A percentile compares a stretch with the other conserved stretches of the same genome.
These are phyloP conservation scores for Scortechinia acanthostroma DNA, from an alignment of 2,329 filamentous ascomycete genomes.

Conservation along the genomic window DNA sequence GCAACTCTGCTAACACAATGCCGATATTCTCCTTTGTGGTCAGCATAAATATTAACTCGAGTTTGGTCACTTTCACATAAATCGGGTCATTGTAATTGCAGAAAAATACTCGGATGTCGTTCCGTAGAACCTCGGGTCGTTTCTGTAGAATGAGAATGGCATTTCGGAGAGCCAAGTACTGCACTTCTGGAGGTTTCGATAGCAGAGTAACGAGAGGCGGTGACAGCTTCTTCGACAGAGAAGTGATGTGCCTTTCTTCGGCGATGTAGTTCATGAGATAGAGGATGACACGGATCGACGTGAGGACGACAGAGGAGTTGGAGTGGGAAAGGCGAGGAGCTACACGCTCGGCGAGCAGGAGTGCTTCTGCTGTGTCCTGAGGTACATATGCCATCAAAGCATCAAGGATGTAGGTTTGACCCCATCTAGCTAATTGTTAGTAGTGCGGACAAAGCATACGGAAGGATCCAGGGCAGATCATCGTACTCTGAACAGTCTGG, in stretches of 20 bases:
- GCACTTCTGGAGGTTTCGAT: conserved; percentile 95
- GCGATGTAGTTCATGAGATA: conserved; percentile 99
- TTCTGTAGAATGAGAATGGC: conserved; percentile 88
- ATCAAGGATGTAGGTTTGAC: conserved; percentile 96
- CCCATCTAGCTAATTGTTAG: conserved; percentile 60
- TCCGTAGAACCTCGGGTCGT: conserved; percentile 83
- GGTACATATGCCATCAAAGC: conserved; percentile 96
- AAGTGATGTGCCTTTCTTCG: conserved; percentile 80
- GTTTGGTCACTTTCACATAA: conserved; percentile 97
- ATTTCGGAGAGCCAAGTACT: conserved; percentile 90
- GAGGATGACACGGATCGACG: conserved; percentile 89
- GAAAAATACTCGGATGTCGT: conserved; percentile 97
- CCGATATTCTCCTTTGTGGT: conserved; percentile 92
- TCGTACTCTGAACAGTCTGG: conserved; percentile 93
- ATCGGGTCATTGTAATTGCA: conserved; percentile 99
- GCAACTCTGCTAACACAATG: conserved; percentile 84
- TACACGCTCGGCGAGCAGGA: conserved; percentile 85
- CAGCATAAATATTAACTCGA: conserved; percentile 98
- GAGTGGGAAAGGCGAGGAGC: conserved; percentile 92
- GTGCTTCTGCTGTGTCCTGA: conserved; percentile 80
- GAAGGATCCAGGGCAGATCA: neutral
- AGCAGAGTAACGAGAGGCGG: conserved; percentile 89
- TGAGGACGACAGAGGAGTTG: conserved; percentile 92
- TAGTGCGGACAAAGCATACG: neutral
- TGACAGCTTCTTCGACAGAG: conserved; percentile 84